Percentiles rank a stretch among this genome's conserved stretches.
phyloP scores from a whole-genome alignment of 306 rosid genomes.

The Begonia peltatifolia region DNA sequence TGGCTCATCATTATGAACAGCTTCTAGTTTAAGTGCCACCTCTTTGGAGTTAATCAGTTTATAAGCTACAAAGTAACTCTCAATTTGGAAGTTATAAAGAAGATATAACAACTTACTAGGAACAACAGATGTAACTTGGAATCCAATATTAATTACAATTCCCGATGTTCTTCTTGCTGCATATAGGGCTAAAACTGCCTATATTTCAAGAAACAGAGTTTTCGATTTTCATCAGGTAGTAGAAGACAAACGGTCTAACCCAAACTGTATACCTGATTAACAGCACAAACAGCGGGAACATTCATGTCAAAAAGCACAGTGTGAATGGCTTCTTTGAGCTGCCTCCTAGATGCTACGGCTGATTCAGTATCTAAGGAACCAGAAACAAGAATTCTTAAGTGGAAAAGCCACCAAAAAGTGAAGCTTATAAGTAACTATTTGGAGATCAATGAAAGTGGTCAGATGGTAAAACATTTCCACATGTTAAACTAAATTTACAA shows the following conservation, averaged over 20 bases:
- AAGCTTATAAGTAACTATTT: too few species aligned
- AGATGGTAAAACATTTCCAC: too few species aligned
- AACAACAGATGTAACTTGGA: conserved; percentile 77
- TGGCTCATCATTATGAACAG: neutral
- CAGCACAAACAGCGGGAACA: conserved; percentile 82
- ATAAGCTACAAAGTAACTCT: neutral
- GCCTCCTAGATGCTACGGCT: conserved; percentile 65
- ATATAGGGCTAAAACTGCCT: conserved; percentile 81
- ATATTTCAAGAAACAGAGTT: conserved; percentile 17
- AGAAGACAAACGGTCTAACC: conserved; percentile 3
- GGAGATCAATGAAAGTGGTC: too few species aligned
- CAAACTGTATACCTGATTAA: conserved; percentile 52
- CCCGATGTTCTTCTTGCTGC: conserved; percentile 83
- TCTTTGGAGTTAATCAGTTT: neutral
- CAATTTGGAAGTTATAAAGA: neutral
- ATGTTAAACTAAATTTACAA: too few species aligned
- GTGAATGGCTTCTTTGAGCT: conserved; percentile 72
- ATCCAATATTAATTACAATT: conserved; percentile 83
- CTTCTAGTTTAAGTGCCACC: conserved; percentile 1
- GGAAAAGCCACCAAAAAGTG: too few species aligned
- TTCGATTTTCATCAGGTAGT: conserved; percentile 2
- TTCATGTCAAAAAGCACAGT: conserved; percentile 64
- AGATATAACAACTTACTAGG: conserved; percentile 53
- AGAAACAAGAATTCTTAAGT: neutral
- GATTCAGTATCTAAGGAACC: conserved; percentile 60